Evolutionary conservation across 345 rosid genomes (phyloP), one percentile per base, ranked within the genome.

Genomic region (Rhodamnia argentea): DNA sequence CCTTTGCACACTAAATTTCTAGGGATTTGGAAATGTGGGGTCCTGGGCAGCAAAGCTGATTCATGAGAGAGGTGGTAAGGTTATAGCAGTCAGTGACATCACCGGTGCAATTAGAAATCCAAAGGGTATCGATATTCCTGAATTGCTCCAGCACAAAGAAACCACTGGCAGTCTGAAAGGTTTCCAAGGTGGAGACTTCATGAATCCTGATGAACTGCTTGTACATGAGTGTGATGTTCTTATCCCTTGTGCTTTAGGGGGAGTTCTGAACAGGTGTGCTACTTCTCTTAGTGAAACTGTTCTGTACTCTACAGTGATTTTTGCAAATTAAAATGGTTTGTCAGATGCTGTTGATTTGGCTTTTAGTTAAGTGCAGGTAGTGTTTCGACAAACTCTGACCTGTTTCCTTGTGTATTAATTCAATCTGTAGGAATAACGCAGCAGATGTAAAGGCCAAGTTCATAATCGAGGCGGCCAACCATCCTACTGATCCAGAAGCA

Each of bases 11-110:
- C 82, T 60, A 84, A 42, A 53, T 50, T 56, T 85, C 10, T 59
- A 98, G 99, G 99, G 99, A 70, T 98, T 98, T 78, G 99, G 99
- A 42, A 98, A 98, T 89, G 99, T 98, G 81, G 99, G 99, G 57
- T 93, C 98, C 52, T 98, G 99, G 99, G 98, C 94, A 9, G 93
- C 98, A 13, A 94, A 87, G 89, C 90, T 98, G 84, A 93, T 98
- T 86, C 96, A 98, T 53, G 96, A 95, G 92, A 93, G 89, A 90
- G 99, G 99, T 64, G 99, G 99, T 50, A 95, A 94, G 92, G 93
- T 98, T 82, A 90, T 98, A 84, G 99, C 98, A 7, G 96, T 98
- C 82, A 98, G 98, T 54, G 99, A 98, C 90, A 88, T 98, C 83
- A 95, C 95, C 15, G 99, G 99, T 87, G 99, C 99, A 47, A 85